Percentiles rank a stretch among this genome's conserved stretches.
These are phyloP conservation scores for Moringa oleifera DNA, from an alignment of 345 rosid species.

Conservation along the genomic window DNA sequence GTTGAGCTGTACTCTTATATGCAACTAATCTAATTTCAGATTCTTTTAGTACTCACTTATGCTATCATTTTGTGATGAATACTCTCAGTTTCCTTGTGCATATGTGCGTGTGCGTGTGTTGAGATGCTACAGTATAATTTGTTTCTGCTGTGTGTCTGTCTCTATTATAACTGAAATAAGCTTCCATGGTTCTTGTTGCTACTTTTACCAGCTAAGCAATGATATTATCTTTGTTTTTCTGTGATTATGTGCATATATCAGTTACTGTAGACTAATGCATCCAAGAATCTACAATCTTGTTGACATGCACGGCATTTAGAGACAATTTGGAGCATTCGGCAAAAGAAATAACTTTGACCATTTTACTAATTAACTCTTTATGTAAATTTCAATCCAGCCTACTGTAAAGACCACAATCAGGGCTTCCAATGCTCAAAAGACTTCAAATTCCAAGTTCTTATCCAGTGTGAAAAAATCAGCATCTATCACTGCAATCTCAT, in stretches of 20 bases:
- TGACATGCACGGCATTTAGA: background rate
- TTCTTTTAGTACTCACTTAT: no score
- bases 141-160: no score
- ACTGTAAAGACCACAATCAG: slow-evolving; percentile 19
- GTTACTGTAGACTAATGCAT: background rate
- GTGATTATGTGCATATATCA: background rate
- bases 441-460: slow-evolving; percentile 27
- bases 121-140: no score
- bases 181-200: no score
- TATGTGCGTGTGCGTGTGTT: no score
- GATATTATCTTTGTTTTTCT: no score
- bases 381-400: slow-evolving; percentile 30
- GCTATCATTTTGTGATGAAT: no score
- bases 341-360: background rate
- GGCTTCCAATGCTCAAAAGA: slow-evolving; percentile 32
- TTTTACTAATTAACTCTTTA: slow-evolving; percentile 7
- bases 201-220: no score
- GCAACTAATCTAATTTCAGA: no score
- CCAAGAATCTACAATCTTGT: background rate
- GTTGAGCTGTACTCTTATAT: no score
- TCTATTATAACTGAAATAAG: no score
- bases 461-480: slow-evolving; percentile 22
- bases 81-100: no score
- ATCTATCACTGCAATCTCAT: slow-evolving; percentile 25
- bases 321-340: background rate